Percentiles rank a stretch among this genome's conserved stretches.
Conservation (phyloP, 2,329 filamentous ascomycete species). For the Penicillium sp. region DNA sequence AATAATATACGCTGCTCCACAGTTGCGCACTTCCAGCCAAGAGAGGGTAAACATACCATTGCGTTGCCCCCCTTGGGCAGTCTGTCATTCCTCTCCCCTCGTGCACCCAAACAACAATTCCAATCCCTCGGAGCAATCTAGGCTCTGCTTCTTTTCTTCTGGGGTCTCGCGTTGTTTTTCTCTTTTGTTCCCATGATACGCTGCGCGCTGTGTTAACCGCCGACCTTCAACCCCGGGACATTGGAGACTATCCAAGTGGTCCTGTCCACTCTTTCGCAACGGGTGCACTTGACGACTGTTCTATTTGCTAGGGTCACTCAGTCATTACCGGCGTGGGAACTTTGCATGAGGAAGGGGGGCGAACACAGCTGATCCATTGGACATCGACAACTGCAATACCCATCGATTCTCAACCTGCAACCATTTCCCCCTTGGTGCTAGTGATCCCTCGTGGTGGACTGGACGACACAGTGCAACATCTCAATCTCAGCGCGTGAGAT, state of each 20-base stretch:
- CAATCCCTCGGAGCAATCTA: slow-evolving; percentile 23
- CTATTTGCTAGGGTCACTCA: not conserved
- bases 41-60: slow-evolving; percentile 19
- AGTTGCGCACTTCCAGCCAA: not conserved
- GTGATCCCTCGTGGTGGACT: not conserved
- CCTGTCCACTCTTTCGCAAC: slow-evolving; percentile 26
- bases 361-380: no score
- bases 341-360: not conserved
- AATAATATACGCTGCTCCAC: no score
- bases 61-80: slow-evolving; percentile 21
- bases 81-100: slow-evolving; percentile 24
- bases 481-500: not conserved
- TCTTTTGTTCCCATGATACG: slow-evolving; percentile 15
- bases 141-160: slow-evolving; percentile 24
- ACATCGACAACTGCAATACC: no score
- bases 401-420: not conserved
- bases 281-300: slow-evolving; percentile 15
- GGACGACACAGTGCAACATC: not conserved
- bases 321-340: slow-evolving; percentile 9
- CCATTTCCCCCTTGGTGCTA: not conserved
- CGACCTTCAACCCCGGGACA: slow-evolving; percentile 37
- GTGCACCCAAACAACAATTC: slow-evolving; percentile 23
- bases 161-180: slow-evolving; percentile 11
- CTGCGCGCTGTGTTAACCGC: slow-evolving; percentile 4
- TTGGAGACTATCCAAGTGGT: slow-evolving; percentile 52